Base-by-base conservation (phyloP, 306 rosid genomes). In the Prosopis cineraria region DNA sequence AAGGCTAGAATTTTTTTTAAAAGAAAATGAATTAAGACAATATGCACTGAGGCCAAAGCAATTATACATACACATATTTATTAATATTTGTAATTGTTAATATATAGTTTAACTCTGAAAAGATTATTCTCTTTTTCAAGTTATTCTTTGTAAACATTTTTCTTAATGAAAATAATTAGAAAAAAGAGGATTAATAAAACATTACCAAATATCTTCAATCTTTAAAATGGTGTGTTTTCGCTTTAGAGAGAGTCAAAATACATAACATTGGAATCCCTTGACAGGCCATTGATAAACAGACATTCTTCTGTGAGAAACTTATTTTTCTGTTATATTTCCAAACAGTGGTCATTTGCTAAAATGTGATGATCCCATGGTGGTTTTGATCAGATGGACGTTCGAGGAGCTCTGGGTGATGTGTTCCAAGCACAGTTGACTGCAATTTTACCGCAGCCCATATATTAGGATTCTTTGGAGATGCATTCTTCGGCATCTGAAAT, bases 321-420 rank as follows among this genome's bases (percentile, higher is more conserved):
- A 14, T 55, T 37, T 13, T 3, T 33, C 0, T 63, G 10, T 17
- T 47, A 47, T 47, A 17, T 47, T 39, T 63, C 11, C 25, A 24
- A 41, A 40, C 5, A 68, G 11, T 16, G 13, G 20, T 3, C 56
- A 25, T 16, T 16, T 68, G 50, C 20, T 74, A 40, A 68, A 72
- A 75, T 78, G 79, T 78, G 79, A 75, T 62, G 55, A 50, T 75
- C 62, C 75, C 37, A 79, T 65, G 81, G 24, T 19, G 81, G 24
- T 19, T 85, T 78, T 85, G 68, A 81, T 79, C 91, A 96, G 99
- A 93, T 96, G 91, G 98, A 96, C 70, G 83, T 96, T 73, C 97
- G 99, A 36, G 98, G 96, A 78, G 97, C 96, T 60, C 97, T 96
- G 31, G 99, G 90, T 60, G 97, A 96, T 84, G 87, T 93, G 65